Evolutionary conservation across 805 yeast species (phyloP).

Genomic region (Komagataella pseudopastoris): DNA sequence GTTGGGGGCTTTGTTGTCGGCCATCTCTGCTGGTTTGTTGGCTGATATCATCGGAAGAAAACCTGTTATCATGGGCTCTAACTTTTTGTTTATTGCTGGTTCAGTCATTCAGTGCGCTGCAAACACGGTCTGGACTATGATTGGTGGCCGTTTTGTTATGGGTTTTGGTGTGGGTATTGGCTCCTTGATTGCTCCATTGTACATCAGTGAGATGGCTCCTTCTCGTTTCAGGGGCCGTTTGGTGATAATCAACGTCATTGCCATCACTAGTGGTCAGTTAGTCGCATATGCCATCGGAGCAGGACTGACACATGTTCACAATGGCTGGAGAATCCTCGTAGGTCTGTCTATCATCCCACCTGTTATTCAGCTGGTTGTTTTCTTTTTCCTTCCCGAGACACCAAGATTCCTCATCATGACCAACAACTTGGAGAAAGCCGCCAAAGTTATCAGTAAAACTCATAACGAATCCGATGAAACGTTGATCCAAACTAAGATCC

Average conservation of each 20-base stretch:
- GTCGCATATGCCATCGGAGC: conserved; percentile 92
- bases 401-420: conserved; percentile 80
- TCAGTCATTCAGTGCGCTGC: conserved; percentile 78
- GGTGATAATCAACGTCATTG: conserved; percentile 76
- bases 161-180: conserved; percentile 97
- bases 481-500: conserved; percentile 51
- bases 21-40: conserved; percentile 62
- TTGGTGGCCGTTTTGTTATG: conserved; percentile 80
- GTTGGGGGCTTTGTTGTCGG: conserved; percentile 78
- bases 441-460: conserved; percentile 45
- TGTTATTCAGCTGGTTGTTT: conserved; percentile 57
- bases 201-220: conserved; percentile 88
- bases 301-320: conserved; percentile 54
- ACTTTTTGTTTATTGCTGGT: conserved; percentile 71
- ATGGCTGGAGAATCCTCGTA: conserved; percentile 91
- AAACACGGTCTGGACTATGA: conserved; percentile 79
- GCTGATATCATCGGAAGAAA: conserved; percentile 84
- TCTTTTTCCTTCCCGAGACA: conserved; percentile 86
- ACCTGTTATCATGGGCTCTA: conserved; percentile 72
- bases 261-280: conserved; percentile 91
- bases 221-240: conserved; percentile 82
- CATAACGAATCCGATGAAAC: conserved; percentile 52
- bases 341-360: conserved; percentile 89
- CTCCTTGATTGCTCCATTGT: conserved; percentile 85
- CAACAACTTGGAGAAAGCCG: conserved; percentile 53